Conservation (phyloP, 371 early-diverging fungal genomes). For the Mortierella sp. region DNA sequence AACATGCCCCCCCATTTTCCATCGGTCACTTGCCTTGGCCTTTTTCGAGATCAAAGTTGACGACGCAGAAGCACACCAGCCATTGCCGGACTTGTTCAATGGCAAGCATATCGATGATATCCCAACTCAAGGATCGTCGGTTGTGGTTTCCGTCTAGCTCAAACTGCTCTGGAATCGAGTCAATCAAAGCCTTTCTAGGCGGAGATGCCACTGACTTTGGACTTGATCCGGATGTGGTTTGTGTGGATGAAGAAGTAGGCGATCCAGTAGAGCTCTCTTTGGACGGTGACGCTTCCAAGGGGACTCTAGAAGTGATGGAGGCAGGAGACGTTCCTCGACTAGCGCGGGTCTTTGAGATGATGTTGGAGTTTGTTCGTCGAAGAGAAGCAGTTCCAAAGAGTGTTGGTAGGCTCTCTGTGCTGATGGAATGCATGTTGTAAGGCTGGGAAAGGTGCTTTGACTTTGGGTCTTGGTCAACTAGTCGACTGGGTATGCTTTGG, state of each 20-base stretch:
- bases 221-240: background rate
- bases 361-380: conserved; percentile 39
- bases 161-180: conserved; percentile 26
- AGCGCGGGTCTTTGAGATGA: conserved; percentile 28
- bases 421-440: conserved; percentile 50
- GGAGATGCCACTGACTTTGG: background rate
- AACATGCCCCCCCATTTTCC: background rate
- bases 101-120: conserved; percentile 55
- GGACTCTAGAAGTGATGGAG: conserved; percentile 1
- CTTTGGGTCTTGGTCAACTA: conserved; percentile 2
- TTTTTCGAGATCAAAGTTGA: conserved; percentile 94
- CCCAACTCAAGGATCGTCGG: conserved; percentile 51
- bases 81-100: conserved; percentile 77
- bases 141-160: conserved; percentile 26
- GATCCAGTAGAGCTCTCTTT: too few species aligned
- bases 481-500: background rate
- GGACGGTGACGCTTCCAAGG: too few species aligned
- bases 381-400: conserved; percentile 44
- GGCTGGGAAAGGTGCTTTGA: conserved; percentile 46
- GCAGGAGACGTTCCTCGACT: conserved; percentile 22
- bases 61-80: conserved; percentile 89
- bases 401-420: conserved; percentile 38
- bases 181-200: conserved; percentile 19
- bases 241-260: background rate
- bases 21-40: conserved; percentile 76